Evolutionary conservation across 2,329 filamentous ascomycete genomes (phyloP).

Genomic region (Gnomoniopsis sp.): DNA sequence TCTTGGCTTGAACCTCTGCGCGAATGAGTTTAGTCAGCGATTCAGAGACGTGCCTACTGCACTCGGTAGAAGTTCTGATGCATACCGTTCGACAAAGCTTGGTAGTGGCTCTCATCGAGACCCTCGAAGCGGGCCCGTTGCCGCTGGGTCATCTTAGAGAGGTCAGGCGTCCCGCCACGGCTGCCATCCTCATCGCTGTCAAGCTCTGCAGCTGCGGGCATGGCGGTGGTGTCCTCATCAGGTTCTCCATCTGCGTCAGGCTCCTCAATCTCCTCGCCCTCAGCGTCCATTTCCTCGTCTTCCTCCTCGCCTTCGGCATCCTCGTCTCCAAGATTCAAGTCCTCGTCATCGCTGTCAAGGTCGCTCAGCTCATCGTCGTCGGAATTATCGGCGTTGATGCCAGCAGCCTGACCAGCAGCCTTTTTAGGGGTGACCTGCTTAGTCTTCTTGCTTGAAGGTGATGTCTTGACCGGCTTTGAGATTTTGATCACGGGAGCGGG

Average conservation of each 20-base stretch:
- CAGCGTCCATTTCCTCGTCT: conserved; percentile 38
- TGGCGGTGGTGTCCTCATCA: conserved; percentile 33
- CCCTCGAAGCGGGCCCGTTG: conserved; percentile 59
- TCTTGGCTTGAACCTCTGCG: conserved; percentile 62
- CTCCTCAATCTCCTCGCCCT: conserved; percentile 35
- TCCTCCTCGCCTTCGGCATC: conserved; percentile 32
- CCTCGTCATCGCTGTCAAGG: conserved; percentile 49
- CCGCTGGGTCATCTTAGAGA: conserved; percentile 59
- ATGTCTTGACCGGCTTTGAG: conserved; percentile 37
- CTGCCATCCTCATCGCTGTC: conserved; percentile 45
- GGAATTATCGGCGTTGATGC: conserved; percentile 39
- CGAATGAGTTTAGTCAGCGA: conserved; percentile 1
- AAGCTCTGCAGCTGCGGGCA: conserved; percentile 26
- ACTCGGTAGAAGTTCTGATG: not conserved
- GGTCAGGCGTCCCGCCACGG: conserved; percentile 48
- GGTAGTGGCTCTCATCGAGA: conserved; percentile 46
- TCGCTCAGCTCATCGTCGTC: conserved; percentile 57
- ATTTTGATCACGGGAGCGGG: conserved; percentile 46
- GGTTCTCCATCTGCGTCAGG: conserved; percentile 32
- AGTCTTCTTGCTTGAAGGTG: conserved; percentile 27
- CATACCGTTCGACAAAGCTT: conserved; percentile 60
- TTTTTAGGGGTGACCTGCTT: conserved; percentile 29
- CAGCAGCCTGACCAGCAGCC: conserved; percentile 22
- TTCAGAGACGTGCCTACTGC: not conserved
- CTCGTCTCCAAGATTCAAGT: conserved; percentile 36